Evolutionary conservation across 1,284 basidiomycete species (phyloP), one percentile per base, ranked within the genome.

Genomic region (Pisolithus thermaeus): DNA sequence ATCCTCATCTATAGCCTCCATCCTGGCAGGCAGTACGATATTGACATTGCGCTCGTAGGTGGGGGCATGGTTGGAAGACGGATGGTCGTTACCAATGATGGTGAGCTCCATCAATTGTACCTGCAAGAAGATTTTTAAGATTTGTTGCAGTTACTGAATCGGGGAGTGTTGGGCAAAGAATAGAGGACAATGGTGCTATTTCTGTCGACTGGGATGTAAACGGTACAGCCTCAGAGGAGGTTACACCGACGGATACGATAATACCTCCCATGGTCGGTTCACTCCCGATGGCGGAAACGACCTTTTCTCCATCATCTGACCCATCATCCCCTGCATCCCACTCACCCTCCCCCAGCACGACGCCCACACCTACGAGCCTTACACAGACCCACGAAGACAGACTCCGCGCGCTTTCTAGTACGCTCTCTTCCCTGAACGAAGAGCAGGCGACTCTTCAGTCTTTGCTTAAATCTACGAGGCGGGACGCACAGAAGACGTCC

Each of bases 1-100:
- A 86, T 91, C 49, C 85, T 91, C 56, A 77, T 91, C 28, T 90
- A 87, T 54, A 87, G 86, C 3, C 75, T 92, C 38, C 79, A 88
- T 74, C 89, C 89, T 9, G 84, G 86, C 3, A 74, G 84, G 50
- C 84, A 86, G 60, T 91, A 92, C 58, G 87, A 90, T 58, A 81
- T 92, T 53, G 85, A 89, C 60, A 70, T 92, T 4, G 83, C 77
- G 0, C 73, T 91, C 22, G 79, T 84, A 7, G 81, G 83, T n/a
- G 78, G 75, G 11, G 80, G 76, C 22, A 73, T 79, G 56, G 71
- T 80, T 36, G 71, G 78, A 42, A 74, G 73, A 48, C 83, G 84
- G 59, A 36, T 46, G 44, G 44, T 46, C 30, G 80, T 89, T 52
- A 79, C 77, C 0, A 90, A 84, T 2, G 73, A 76, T 61, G 79